A percentile compares a stretch with the other conserved stretches of the same genome.
Evolutionary conservation across 306 rosid genomes (phyloP).

Genomic region (Lathyrus oleraceus): DNA sequence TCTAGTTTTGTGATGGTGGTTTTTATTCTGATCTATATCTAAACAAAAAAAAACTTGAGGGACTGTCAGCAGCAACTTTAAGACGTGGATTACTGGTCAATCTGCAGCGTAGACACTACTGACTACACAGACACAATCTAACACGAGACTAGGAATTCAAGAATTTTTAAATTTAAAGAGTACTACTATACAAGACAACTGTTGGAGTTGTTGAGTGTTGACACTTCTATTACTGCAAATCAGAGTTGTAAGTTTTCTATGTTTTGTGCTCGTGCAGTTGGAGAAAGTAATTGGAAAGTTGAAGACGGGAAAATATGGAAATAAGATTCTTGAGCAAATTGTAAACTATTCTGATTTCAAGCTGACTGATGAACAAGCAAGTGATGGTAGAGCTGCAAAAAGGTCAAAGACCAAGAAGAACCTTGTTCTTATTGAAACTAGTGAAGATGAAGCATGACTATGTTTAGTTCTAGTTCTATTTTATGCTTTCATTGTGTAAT

Average conservation of each 20-base stretch:
- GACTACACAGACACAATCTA: not conserved
- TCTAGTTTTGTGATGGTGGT: slow-evolving; percentile 8
- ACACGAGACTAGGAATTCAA: not conserved
- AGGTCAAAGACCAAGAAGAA: slow-evolving; percentile 60
- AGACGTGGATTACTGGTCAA: not conserved
- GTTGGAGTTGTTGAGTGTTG: not conserved
- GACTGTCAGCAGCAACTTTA: not conserved
- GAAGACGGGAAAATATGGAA: slow-evolving; percentile 77
- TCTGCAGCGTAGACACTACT: not conserved
- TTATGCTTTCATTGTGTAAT: slow-evolving; percentile 12
- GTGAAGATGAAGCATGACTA: slow-evolving; percentile 70
- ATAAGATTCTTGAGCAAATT: slow-evolving; percentile 63
- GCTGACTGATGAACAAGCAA: slow-evolving; percentile 43
- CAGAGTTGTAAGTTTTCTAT: slow-evolving; percentile 8
- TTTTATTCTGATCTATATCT: slow-evolving; percentile 25
- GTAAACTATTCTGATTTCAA: slow-evolving; percentile 44
- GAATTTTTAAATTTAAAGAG: not conserved
- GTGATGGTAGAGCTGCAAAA: slow-evolving; percentile 54
- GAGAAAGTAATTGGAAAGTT: slow-evolving; percentile 75
- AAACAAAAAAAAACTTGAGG: not conserved
- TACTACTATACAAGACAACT: not conserved
- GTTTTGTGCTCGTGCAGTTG: slow-evolving; percentile 55
- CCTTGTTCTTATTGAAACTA: slow-evolving; percentile 63
- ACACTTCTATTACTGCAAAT: not conserved
- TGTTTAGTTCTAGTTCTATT: not conserved